Percentiles rank a stretch among this genome's conserved stretches.
These are phyloP conservation scores for Globisporangium sylvaticum DNA, from an alignment of 352 stramenopile genomes.

Conservation along the genomic window DNA sequence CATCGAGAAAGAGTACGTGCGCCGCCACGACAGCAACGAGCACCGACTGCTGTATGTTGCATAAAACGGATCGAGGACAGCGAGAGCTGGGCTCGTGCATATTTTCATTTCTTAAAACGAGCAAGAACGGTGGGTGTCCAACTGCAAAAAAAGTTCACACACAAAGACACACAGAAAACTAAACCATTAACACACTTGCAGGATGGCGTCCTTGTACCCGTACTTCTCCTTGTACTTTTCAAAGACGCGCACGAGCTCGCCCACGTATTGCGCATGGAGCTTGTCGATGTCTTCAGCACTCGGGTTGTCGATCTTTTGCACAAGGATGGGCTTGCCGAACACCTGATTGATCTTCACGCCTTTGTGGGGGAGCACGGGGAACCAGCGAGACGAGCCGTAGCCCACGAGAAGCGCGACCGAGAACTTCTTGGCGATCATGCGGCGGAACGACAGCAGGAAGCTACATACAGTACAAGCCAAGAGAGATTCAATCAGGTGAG, in stretches of 20 bases:
- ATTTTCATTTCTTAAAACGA: neutral
- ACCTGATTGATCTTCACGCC: conserved; percentile 63
- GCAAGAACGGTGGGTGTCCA: neutral
- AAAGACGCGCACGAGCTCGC: conserved; percentile 72
- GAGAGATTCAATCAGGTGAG: conserved; percentile 2
- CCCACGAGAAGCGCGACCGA: conserved; percentile 56
- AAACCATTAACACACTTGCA: conserved; percentile 50
- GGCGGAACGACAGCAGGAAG: conserved; percentile 62
- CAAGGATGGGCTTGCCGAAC: conserved; percentile 64
- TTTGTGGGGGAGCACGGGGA: conserved; percentile 55
- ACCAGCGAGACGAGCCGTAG: conserved; percentile 52
- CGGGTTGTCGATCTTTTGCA: conserved; percentile 56
- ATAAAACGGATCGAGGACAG: conserved; percentile 14
- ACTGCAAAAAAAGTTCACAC: neutral
- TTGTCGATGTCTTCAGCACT: conserved; percentile 61
- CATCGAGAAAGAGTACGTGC: conserved; percentile 82
- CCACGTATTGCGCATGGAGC: conserved; percentile 61
- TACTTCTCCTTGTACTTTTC: conserved; percentile 84
- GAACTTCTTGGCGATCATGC: conserved; percentile 66
- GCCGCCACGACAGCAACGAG: conserved; percentile 57
- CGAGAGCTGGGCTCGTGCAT: neutral
- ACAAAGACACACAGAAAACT: neutral
- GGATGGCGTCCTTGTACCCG: conserved; percentile 47
- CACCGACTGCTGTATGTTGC: conserved; percentile 69
- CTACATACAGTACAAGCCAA: conserved; percentile 25